Evolutionary conservation across 495 filamentous ascomycete species (phyloP).

Genomic region (Neurospora intermedia): DNA sequence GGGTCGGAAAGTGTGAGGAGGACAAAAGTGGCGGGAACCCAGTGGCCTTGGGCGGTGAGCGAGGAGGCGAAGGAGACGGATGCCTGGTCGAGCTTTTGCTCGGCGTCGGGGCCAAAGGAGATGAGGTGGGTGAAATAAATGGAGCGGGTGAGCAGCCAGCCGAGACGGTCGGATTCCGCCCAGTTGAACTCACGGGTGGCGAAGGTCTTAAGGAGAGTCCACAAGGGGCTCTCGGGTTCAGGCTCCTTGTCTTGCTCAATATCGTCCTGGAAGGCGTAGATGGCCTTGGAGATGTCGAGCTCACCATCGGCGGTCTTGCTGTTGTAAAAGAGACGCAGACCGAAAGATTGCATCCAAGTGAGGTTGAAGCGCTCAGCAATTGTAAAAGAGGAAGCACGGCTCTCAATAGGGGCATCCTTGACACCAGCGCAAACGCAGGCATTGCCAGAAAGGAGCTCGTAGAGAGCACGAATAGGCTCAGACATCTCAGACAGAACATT

Average conservation of each 20-base stretch:
- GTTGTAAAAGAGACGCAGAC: conserved; percentile 80
- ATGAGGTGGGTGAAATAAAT: conserved; percentile 39
- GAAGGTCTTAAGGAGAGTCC: conserved; percentile 75
- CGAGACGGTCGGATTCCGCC: conserved; percentile 50
- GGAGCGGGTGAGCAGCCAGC: conserved; percentile 65
- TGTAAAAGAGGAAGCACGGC: conserved; percentile 62
- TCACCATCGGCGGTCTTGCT: conserved; percentile 31
- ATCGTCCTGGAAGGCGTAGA: conserved; percentile 58
- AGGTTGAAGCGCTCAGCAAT: conserved; percentile 73
- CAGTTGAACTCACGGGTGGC: conserved; percentile 52
- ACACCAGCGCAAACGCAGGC: conserved; percentile 69
- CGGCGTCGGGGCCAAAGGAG: conserved; percentile 28
- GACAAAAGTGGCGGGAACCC: conserved; percentile 61
- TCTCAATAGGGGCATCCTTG: conserved; percentile 56
- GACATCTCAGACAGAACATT: conserved; percentile 76
- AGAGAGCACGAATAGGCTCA: conserved; percentile 76
- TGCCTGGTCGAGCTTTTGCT: conserved; percentile 51
- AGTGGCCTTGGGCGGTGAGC: conserved; percentile 55
- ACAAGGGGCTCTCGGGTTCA: conserved; percentile 65
- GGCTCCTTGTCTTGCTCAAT: conserved; percentile 52
- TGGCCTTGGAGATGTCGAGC: conserved; percentile 57
- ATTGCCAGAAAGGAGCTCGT: conserved; percentile 82
- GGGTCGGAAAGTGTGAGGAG: conserved; percentile 63
- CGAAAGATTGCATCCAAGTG: conserved; percentile 89
- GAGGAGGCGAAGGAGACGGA: conserved; percentile 62